These are phyloP conservation scores for Petunia axillaris DNA, from an alignment of 257 asterid genomes.

Conservation along the genomic window DNA sequence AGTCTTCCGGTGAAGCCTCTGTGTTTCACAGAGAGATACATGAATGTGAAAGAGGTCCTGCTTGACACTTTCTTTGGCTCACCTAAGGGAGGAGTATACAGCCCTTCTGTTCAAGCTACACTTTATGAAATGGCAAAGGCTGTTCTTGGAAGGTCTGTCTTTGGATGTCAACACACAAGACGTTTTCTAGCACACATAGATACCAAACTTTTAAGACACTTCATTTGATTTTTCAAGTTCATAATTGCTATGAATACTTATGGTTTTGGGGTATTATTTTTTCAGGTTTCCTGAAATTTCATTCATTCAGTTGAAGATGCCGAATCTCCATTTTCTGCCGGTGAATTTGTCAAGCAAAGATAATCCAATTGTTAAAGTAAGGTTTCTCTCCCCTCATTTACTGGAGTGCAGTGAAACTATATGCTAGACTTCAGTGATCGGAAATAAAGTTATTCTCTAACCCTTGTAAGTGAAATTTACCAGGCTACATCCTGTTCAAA, in stretches of 20 bases:
- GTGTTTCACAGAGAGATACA: slow-evolving; percentile 65
- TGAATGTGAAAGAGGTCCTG: slow-evolving; percentile 70
- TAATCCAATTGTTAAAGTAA: slow-evolving; percentile 83
- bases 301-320: slow-evolving; percentile 78
- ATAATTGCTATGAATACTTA: slow-evolving; percentile 21
- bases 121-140: slow-evolving; percentile 82
- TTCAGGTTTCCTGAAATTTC: slow-evolving; percentile 82
- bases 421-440: neutral
- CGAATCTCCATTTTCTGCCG: slow-evolving; percentile 90
- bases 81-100: slow-evolving; percentile 77
- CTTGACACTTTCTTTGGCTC: slow-evolving; percentile 78
- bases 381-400: neutral
- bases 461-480: slow-evolving; percentile 3
- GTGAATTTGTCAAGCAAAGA: slow-evolving; percentile 88
- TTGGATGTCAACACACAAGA: neutral
- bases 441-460: neutral
- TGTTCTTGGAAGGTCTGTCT: slow-evolving; percentile 72
- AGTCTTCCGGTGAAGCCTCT: slow-evolving; percentile 57
- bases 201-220: neutral
- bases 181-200: neutral
- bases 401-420: neutral
- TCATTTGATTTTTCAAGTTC: slow-evolving; percentile 9
- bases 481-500: neutral
- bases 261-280: slow-evolving; percentile 29
- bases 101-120: slow-evolving; percentile 95